Conservation (phyloP, 257 asterid species). For the Solanum pinnatisectum region DNA sequence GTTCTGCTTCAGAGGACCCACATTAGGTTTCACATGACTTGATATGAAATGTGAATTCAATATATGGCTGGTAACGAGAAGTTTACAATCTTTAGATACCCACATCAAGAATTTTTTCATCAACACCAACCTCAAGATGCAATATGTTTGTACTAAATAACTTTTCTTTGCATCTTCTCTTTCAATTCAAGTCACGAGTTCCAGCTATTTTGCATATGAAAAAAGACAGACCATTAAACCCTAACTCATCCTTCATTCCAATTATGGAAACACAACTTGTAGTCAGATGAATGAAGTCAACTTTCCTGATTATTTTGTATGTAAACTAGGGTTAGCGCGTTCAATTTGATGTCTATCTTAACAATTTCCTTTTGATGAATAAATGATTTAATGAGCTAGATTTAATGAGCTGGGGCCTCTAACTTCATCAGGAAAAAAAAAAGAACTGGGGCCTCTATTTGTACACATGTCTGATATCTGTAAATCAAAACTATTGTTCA, state of each 20-base stretch:
- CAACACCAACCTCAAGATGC: neutral
- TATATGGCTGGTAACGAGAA: neutral
- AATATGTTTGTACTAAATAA: neutral
- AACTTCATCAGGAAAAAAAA: neutral
- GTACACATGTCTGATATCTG: neutral
- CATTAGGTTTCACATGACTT: neutral
- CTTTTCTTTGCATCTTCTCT: neutral
- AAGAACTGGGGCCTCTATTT: neutral
- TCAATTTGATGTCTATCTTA: neutral
- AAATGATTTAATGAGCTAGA: neutral
- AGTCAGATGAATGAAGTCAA: neutral
- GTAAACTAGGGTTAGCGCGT: neutral
- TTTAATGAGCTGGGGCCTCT: neutral
- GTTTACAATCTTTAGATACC: neutral
- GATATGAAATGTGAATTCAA: neutral
- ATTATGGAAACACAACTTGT: neutral
- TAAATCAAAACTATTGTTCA: conserved; percentile 17
- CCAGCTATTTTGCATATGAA: neutral
- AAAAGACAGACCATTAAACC: neutral
- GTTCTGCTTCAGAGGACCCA: neutral
- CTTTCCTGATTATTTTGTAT: neutral
- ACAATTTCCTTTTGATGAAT: neutral
- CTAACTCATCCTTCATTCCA: neutral
- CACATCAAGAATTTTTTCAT: neutral
- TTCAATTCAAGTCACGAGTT: neutral